Evolutionary conservation across 2,329 filamentous ascomycete genomes (phyloP), one percentile per base, ranked within the genome.

Genomic region (Pseudocercospora crystallina): DNA sequence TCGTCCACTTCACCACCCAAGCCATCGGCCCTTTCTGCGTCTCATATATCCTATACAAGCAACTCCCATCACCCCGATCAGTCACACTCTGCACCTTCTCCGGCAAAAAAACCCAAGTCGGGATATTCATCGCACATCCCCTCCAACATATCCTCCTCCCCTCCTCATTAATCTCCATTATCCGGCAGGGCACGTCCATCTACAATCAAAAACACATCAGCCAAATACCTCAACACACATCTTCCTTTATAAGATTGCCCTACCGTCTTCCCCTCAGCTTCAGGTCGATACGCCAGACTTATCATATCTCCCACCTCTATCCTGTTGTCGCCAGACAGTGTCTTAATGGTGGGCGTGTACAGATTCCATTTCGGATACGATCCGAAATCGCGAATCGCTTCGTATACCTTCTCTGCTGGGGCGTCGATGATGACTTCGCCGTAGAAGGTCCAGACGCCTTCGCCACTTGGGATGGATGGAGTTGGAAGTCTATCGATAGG

Each of bases 71-170:
- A 8, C 46, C 46, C 15, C 14, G 37, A 5, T 32, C 30, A 11
- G 47, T 54, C 5, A 54, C 47, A 17, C 36, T 50, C 13, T 54
- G 51, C 10, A 54, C 51, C 32, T 54, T 54, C 38, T 54, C 51
- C 14, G 47, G 42, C 13, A 50, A 12, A 10, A 49, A 29, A 5
- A 42, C 7, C 37, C 42, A 50, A 13, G 14, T 17, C 7, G 47
- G 51, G 8, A 50, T 26, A 11, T 29, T 29, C 13, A 12, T 41
- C 11, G 41, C 26, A 30, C 47, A 47, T 9, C 47, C 51, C 42
- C 43, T 42, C 51, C 42, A 50, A 38, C 37, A 42, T 12, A 54
- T 30, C 5, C 30, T 50, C 8, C 38, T 37, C 5, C 47, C 47
- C 8, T 41, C 42, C 29, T 50, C 43, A 2, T 36, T 15, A 12